Conservation (phyloP, 78 protist genomes). For the Dictyostelium intermedium region DNA sequence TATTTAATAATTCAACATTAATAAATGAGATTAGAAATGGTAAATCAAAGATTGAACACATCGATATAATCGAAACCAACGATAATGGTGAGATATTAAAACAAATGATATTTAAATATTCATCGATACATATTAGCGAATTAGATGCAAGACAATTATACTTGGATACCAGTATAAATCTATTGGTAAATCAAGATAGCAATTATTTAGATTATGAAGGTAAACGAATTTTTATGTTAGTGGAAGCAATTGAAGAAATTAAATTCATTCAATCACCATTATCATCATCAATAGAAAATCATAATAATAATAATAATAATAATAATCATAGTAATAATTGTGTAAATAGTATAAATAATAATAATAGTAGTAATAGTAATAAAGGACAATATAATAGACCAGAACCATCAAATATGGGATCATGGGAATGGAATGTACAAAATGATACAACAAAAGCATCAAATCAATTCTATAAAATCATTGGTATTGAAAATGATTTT, state of each 20-base stretch:
- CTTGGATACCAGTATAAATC: neutral
- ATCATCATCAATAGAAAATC: neutral
- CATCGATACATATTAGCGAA: neutral
- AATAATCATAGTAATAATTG: neutral
- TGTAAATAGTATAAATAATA: neutral
- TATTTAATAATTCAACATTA: neutral
- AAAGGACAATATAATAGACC: constrained; percentile 6
- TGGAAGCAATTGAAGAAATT: neutral
- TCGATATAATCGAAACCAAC: constrained; percentile 16
- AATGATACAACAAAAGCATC: constrained; percentile 27
- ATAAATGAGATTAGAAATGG: constrained; percentile 15
- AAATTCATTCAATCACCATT: neutral
- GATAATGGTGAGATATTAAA: neutral
- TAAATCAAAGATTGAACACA: neutral
- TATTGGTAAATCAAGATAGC: neutral
- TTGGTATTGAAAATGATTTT: neutral
- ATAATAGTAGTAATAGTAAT: neutral
- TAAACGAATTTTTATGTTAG: neutral
- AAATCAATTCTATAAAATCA: constrained; percentile 28
- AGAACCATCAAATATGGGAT: constrained; percentile 36
- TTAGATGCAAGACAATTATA: neutral
- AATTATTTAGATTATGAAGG: neutral
- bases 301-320: neutral
- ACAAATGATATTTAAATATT: neutral
- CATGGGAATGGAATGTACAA: constrained; percentile 43